These are phyloP conservation scores for Schizophyllum amplum DNA, from an alignment of 1,284 basidiomycete genomes.

Conservation along the genomic window DNA sequence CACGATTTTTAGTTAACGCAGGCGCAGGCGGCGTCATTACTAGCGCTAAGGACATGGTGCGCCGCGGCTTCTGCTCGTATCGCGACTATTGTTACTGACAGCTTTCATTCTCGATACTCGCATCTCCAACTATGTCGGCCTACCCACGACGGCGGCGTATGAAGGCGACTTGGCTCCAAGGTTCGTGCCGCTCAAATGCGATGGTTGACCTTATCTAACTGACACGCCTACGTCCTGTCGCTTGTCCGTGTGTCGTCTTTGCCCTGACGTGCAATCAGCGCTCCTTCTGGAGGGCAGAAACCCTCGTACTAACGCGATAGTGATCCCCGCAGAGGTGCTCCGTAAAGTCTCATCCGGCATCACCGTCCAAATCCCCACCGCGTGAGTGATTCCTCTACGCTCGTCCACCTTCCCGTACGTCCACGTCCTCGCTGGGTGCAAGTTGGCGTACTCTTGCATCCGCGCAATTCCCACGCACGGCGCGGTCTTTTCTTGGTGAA, in stretches of 20 bases:
- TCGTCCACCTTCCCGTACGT: too few species aligned
- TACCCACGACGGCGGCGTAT: too few species aligned
- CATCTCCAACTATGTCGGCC: not conserved
- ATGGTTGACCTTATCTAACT: not conserved
- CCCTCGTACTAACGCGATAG: slow-evolving; percentile 10
- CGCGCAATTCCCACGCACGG: not conserved
- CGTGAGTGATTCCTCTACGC: slow-evolving; percentile 10
- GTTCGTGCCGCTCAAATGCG: not conserved
- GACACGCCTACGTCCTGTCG: too few species aligned
- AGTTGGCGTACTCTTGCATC: too few species aligned
- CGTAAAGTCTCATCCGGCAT: slow-evolving; percentile 14
- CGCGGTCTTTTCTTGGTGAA: too few species aligned
- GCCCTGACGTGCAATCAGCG: not conserved
- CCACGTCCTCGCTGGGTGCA: too few species aligned
- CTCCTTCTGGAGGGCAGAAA: slow-evolving; percentile 9
- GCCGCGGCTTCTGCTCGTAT: slow-evolving; percentile 7
- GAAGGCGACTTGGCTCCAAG: not conserved
- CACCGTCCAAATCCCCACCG: slow-evolving; percentile 7
- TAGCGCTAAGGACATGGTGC: slow-evolving; percentile 14
- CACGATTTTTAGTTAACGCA: slow-evolving; percentile 10
- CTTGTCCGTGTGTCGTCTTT: too few species aligned
- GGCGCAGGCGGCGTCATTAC: slow-evolving; percentile 18
- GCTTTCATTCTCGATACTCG: too few species aligned
- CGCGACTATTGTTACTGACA: slow-evolving; percentile 8
- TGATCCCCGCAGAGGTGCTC: slow-evolving; percentile 15